These are phyloP conservation scores for Clathrus columnatus DNA, from an alignment of 768 basidiomycete genomes.

Conservation along the genomic window DNA sequence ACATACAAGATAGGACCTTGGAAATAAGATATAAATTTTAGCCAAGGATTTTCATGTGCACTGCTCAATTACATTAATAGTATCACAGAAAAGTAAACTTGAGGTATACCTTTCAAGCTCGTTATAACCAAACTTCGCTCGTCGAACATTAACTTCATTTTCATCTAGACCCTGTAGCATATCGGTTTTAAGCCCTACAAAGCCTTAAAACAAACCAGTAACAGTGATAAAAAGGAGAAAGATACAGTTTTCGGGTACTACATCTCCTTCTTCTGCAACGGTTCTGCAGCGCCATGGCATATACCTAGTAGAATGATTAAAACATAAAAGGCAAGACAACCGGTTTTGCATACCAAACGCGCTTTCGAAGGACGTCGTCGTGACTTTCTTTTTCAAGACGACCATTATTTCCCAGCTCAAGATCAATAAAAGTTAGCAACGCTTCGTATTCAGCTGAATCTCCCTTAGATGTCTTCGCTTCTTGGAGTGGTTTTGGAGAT, in stretches of 20 bases:
- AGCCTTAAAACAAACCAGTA: not conserved
- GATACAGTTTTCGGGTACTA: constrained; percentile 15
- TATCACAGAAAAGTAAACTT: not conserved
- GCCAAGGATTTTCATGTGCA: constrained; percentile 31
- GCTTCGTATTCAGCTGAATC: constrained; percentile 34
- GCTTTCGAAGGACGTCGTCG: constrained; percentile 18
- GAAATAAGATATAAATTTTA: constrained; percentile 38
- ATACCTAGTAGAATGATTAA: too few species aligned
- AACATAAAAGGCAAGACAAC: too few species aligned
- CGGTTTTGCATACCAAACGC: constrained; percentile 34
- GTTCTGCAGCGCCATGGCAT: too few species aligned
- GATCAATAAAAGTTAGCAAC: constrained; percentile 28
- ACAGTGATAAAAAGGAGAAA: constrained; percentile 11
- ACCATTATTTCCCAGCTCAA: constrained; percentile 21
- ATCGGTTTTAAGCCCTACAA: constrained; percentile 31
- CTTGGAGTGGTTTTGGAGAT: too few species aligned
- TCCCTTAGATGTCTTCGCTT: too few species aligned
- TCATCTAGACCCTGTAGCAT: constrained; percentile 28
- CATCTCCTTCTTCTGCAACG: too few species aligned
- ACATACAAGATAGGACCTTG: constrained; percentile 35
- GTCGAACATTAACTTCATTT: constrained; percentile 25
- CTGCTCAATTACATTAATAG: constrained; percentile 15
- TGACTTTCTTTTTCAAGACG: constrained; percentile 26
- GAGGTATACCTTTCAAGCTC: constrained; percentile 31
- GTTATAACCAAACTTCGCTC: constrained; percentile 31